Conservation (phyloP, 2,329 filamentous ascomycete species). For the Alternaria conjuncta region DNA sequence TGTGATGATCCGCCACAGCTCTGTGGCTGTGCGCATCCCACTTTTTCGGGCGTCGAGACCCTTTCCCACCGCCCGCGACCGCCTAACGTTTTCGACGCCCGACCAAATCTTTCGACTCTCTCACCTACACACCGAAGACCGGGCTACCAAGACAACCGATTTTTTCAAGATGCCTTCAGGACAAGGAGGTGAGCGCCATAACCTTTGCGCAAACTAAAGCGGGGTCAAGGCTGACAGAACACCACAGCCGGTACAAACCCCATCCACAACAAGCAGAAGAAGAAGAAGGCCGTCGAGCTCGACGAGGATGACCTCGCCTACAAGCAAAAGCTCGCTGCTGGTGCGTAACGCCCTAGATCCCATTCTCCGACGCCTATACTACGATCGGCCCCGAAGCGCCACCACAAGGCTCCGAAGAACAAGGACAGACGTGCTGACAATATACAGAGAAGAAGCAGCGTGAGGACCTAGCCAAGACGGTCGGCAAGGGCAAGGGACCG, state of each 20-base stretch:
- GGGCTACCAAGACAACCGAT: not conserved
- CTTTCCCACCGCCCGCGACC: conserved; percentile 28
- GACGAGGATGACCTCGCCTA: conserved; percentile 87
- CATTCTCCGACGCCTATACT: not conserved
- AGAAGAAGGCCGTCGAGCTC: conserved; percentile 76
- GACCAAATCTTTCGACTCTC: conserved; percentile 11
- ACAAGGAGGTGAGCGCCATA: conserved; percentile 52
- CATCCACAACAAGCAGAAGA: conserved; percentile 77
- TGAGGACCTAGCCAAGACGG: conserved; percentile 75
- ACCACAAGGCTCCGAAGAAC: not conserved
- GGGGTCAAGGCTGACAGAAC: conserved; percentile 30
- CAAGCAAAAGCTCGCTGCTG: conserved; percentile 82
- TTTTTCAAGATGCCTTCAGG: conserved; percentile 57
- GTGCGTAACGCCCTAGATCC: conserved; percentile 59
- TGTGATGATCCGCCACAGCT: not conserved
- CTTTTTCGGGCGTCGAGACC: conserved; percentile 22
- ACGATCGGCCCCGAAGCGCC: not conserved
- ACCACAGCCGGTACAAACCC: conserved; percentile 58
- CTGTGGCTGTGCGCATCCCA: conserved; percentile 17
- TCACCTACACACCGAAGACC: conserved; percentile 8
- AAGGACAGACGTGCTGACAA: conserved; percentile 2
- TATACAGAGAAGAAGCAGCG: conserved; percentile 63
- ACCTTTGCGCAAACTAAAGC: conserved; percentile 1
- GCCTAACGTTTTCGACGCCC: conserved; percentile 21
- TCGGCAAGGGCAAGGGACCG: conserved; percentile 80